Evolutionary conservation across 2,329 filamentous ascomycete species (phyloP).

Genomic region (Aspergillus unguis): DNA sequence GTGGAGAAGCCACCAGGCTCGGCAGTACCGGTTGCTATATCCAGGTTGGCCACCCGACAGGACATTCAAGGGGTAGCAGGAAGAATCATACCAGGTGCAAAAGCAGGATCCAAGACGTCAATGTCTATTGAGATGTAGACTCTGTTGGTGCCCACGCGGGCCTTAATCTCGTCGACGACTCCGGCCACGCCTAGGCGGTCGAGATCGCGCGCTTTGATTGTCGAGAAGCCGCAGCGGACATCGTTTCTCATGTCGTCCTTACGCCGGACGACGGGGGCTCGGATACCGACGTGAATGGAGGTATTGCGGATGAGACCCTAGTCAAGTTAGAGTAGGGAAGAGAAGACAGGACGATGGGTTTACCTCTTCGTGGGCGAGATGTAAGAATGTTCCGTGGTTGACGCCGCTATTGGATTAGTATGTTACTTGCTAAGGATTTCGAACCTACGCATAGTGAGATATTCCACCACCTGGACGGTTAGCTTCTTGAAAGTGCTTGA

Average conservation of each 20-base stretch:
- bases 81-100: constrained; percentile 42
- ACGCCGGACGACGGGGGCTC: constrained; percentile 49
- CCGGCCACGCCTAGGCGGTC: constrained; percentile 49
- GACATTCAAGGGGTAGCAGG: neutral
- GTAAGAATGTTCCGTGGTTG: constrained; percentile 57
- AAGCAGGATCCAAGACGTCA: constrained; percentile 56
- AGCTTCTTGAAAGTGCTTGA: neutral
- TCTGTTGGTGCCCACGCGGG: constrained; percentile 45
- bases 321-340: neutral
- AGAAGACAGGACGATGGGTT: neutral
- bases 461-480: constrained; percentile 15
- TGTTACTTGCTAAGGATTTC: neutral
- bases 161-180: constrained; percentile 48
- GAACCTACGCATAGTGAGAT: constrained; percentile 33
- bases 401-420: constrained; percentile 38
- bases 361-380: constrained; percentile 55
- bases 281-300: constrained; percentile 56
- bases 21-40: constrained; percentile 50
- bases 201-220: constrained; percentile 52
- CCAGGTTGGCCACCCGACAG: neutral
- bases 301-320: constrained; percentile 51
- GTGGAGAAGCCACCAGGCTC: constrained; percentile 57
- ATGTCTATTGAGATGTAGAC: constrained; percentile 58
- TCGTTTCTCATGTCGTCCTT: constrained; percentile 54
- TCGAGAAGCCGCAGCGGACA: constrained; percentile 53